Base-by-base conservation (phyloP, 495 filamentous ascomycete species). In the Aspergillus conjunctus region DNA sequence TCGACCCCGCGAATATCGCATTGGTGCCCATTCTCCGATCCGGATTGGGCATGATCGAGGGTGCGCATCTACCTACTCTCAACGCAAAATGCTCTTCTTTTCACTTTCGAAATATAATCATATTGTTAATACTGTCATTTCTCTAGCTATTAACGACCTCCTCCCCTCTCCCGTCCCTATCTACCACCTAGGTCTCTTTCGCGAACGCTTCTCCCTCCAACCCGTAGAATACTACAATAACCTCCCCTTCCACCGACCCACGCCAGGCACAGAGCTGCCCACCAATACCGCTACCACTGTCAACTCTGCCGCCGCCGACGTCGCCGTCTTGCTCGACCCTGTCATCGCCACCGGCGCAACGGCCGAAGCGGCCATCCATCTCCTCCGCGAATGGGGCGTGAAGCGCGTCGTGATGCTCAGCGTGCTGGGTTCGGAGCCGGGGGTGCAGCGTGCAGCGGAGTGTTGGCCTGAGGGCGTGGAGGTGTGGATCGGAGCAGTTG, bases 181-280 rank as follows among this genome's bases (percentile, higher is more conserved):
- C 63, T 91, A 98, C 76, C 93, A 98, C 73, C 87, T 98, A 21
- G 93, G 93, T 46, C 86, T 98, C 61, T 98, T 90, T 78, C 89
- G 93, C 66, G 93, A 97, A 68, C 88, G 87, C 32, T 82, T 84
- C 60, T 90, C 89, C 37, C 87, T 97, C 30, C 84, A 89, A 53
- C 92, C 93, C 0, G 93, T 98, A 50, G 93, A 98, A 77, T 98
- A 98, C 83, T 98, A 98, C 81, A 98, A 87, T 78, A 98, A 98
- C 75, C 89, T 98, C 18, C 93, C 93, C 37, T 89, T 91, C 73
- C 86, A 91, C 68, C 77, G 63, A 33, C 67, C 66, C 60, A 66
- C 52, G 58, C 73, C 61, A 9, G 72, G 64, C 31, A 67, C 65
- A 48, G 44, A 21, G 3, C 5, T 8, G 9, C n/a, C 44, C 22